Evolutionary conservation across 495 filamentous ascomycete genomes (phyloP), one percentile per base, ranked within the genome.

Genomic region (Daldinia grandis): DNA sequence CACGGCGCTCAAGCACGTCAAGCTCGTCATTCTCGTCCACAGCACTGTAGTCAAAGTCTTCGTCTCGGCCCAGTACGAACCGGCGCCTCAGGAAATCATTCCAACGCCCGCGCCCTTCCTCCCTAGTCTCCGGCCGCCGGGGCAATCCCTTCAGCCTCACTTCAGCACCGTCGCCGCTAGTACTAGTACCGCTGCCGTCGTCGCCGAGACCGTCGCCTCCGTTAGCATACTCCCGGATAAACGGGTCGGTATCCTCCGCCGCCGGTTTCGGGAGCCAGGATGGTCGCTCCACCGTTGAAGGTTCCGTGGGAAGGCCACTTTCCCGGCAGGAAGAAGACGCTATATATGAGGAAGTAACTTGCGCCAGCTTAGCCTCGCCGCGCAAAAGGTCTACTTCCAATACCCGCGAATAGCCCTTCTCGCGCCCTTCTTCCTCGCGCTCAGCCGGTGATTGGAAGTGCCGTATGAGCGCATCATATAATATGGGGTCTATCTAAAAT

Each of bases 381-480:
- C 92, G 88, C 31, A 87, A 67, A 0, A 95, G 77, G 69, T 92
- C 91, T 1, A 90, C 86, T 74, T 94, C 88, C 0, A 95, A 83
- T 3, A 89, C 80, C 12, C 91, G 90, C 3, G 89, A 88, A 74
- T 92, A 94, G 1, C 93, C 92, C 75, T 91, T 92, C 3, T 79
- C 81, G 14, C 86, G 86, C 12, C 89, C 91, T 65, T 93, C 90
- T 14, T 83, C 85, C 76, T 93, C 90, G 58, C 92, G 85, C 80
- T 96, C 92, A 14, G 85, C 83, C 14, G 90, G 76, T 3, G 88
- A 88, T 58, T 93, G 92, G 78, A 94, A 94, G 66, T 89, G 90
- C 49, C 91, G 89, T 72, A 96, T 87, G 14, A 94, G 82, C 59
- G 87, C 86, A 75, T 95, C 92, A 81, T 96, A 94, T 47, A 93